Evolutionary conservation across 768 basidiomycete genomes (phyloP).

Genomic region (Podaxis sp.): DNA sequence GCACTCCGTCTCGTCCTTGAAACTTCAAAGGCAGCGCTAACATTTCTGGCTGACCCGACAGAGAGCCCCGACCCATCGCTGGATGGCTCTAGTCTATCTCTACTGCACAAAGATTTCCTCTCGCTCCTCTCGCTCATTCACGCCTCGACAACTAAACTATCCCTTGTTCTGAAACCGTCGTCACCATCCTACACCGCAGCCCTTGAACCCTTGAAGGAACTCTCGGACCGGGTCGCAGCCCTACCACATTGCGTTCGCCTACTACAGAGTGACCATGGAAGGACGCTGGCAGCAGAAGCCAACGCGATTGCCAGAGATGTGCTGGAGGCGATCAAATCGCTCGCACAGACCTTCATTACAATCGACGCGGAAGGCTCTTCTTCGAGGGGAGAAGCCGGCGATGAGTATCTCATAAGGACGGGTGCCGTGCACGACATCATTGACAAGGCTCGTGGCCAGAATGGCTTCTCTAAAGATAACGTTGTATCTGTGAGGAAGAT

Average conservation of each 20-base stretch:
- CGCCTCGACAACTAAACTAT: slow-evolving; percentile 54
- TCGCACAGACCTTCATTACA: slow-evolving; percentile 41
- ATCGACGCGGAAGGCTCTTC: neutral
- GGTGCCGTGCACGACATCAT: slow-evolving; percentile 64
- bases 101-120: slow-evolving; percentile 54
- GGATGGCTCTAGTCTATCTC: slow-evolving; percentile 26
- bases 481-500: slow-evolving; percentile 51
- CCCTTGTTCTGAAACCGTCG: slow-evolving; percentile 60
- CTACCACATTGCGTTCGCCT: slow-evolving; percentile 50
- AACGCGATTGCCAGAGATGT: slow-evolving; percentile 37
- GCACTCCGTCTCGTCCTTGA: slow-evolving; percentile 33
- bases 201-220: slow-evolving; percentile 49
- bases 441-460: slow-evolving; percentile 40
- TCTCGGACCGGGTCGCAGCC: slow-evolving; percentile 45
- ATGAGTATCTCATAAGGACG: slow-evolving; percentile 55
- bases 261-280: slow-evolving; percentile 44
- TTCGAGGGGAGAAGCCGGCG: slow-evolving; percentile 14
- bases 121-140: slow-evolving; percentile 60
- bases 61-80: slow-evolving; percentile 17
- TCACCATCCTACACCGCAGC: slow-evolving; percentile 52
- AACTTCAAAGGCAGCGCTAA: slow-evolving; percentile 37
- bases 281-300: slow-evolving; percentile 44
- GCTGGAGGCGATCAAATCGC: slow-evolving; percentile 40
- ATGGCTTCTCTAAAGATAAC: slow-evolving; percentile 57
- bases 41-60: slow-evolving; percentile 22